phyloP scores from a whole-genome alignment of 1,284 basidiomycete species.

The Ceratorhiza oryzae-sativae region DNA sequence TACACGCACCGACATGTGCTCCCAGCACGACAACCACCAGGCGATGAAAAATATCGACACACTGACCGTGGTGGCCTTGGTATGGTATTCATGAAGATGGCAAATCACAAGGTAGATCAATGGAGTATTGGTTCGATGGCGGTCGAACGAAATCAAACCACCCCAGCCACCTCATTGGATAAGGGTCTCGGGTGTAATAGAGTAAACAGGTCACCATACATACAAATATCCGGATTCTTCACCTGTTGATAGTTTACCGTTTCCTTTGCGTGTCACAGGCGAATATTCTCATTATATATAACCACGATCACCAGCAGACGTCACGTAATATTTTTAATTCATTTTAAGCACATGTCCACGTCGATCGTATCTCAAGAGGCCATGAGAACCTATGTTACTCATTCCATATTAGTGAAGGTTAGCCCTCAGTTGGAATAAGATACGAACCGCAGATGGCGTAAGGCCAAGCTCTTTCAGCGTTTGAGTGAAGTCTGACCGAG shows the following conservation, averaged over 20 bases:
- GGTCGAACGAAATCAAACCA: constrained; percentile 6
- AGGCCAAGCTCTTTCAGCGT: constrained; percentile 74
- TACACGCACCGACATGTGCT: not conserved
- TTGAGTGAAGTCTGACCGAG: constrained; percentile 67
- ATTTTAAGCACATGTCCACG: not conserved
- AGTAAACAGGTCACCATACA: not conserved
- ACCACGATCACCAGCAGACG: too few species aligned
- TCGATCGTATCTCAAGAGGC: not conserved
- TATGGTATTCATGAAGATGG: not conserved
- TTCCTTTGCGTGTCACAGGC: too few species aligned
- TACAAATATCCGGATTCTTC: too few species aligned
- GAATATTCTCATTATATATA: too few species aligned
- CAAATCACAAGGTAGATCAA: not conserved
- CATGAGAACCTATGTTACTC: constrained; percentile 30
- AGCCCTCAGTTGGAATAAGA: not conserved
- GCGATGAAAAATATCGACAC: constrained; percentile 35
- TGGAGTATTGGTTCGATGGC: not conserved
- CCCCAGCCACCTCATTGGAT: not conserved
- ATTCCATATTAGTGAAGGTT: not conserved
- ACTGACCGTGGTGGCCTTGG: constrained; percentile 25
- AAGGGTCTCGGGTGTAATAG: not conserved
- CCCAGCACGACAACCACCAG: constrained; percentile 37
- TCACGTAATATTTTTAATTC: too few species aligned
- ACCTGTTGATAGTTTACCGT: too few species aligned
- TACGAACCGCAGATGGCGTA: constrained; percentile 76